phyloP scores from a whole-genome alignment of 331 rosid species.

The Quercus phellos region DNA sequence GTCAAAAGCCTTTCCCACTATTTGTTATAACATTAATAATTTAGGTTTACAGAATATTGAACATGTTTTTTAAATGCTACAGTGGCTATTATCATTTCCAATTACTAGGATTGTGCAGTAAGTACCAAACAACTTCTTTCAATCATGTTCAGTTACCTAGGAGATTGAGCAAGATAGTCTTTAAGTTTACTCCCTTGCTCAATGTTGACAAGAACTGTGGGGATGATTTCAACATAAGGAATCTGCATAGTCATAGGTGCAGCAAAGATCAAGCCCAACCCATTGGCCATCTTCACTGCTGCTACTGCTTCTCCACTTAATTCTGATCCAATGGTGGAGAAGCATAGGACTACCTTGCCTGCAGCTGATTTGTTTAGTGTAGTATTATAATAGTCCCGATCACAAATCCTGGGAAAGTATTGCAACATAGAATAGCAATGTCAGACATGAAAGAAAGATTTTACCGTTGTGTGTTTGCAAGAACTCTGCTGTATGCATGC shows the following conservation, averaged over 20 bases:
- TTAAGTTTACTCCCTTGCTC: conserved; percentile 30
- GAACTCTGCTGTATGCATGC: no score
- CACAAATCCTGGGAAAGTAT: conserved; percentile 34
- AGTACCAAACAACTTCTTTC: neutral
- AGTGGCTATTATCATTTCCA: no score
- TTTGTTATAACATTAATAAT: neutral
- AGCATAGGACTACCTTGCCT: conserved; percentile 43
- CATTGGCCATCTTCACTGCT: conserved; percentile 33
- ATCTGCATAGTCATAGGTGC: conserved; percentile 29
- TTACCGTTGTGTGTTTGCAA: no score
- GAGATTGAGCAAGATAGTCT: conserved; percentile 26
- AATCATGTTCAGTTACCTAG: conserved; percentile 9
- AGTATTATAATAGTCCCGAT: neutral
- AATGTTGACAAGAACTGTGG: conserved; percentile 34
- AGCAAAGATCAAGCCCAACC: conserved; percentile 39
- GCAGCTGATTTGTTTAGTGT: conserved; percentile 13
- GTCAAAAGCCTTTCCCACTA: neutral
- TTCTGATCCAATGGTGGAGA: conserved; percentile 33
- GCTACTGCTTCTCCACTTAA: conserved; percentile 11
- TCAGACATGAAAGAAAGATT: neutral
- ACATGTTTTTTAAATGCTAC: no score
- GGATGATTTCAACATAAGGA: conserved; percentile 25
- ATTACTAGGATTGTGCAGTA: neutral
- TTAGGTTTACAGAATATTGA: neutral
- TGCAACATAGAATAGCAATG: neutral